Conservation (phyloP, 129 eudicot genomes). For the Flaveria linearis region DNA sequence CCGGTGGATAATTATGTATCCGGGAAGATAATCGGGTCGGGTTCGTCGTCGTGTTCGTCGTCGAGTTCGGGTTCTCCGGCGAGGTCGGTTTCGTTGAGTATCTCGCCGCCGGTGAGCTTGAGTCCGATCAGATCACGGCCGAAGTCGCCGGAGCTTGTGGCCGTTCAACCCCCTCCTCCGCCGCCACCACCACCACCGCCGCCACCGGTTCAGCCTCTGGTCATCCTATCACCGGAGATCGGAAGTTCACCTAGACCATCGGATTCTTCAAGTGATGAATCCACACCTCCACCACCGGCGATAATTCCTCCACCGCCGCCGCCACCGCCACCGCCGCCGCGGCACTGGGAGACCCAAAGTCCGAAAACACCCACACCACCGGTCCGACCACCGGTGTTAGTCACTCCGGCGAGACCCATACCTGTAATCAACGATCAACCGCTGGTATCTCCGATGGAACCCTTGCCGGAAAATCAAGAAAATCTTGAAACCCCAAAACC, state of each 20-base stretch:
- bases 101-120: conserved; percentile 61
- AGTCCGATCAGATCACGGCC: conserved; percentile 63
- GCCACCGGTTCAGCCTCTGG: not conserved
- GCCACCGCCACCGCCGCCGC: conserved; percentile 57
- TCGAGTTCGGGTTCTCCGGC: conserved; percentile 60
- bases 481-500: conserved; percentile 63
- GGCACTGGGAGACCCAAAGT: conserved; percentile 31
- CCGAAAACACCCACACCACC: conserved; percentile 44
- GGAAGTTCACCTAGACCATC: conserved; percentile 47
- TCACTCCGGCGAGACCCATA: conserved; percentile 52
- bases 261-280: conserved; percentile 29
- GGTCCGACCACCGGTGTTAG: conserved; percentile 40
- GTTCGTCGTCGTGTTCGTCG: conserved; percentile 40
- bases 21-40: conserved; percentile 39
- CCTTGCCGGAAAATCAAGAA: conserved; percentile 47
- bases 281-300: conserved; percentile 32
- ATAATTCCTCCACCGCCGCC: conserved; percentile 33
- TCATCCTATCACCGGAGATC: conserved; percentile 33
- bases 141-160: conserved; percentile 66
- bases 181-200: conserved; percentile 34
- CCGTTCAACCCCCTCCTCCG: conserved; percentile 42
- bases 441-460: conserved; percentile 57
- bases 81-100: conserved; percentile 61
- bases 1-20: conserved; percentile 42
- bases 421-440: conserved; percentile 35